Percentiles rank a stretch among this genome's conserved stretches.
These are phyloP conservation scores for Xylaria intraflava DNA, from an alignment of 495 filamentous ascomycete species.

Conservation along the genomic window DNA sequence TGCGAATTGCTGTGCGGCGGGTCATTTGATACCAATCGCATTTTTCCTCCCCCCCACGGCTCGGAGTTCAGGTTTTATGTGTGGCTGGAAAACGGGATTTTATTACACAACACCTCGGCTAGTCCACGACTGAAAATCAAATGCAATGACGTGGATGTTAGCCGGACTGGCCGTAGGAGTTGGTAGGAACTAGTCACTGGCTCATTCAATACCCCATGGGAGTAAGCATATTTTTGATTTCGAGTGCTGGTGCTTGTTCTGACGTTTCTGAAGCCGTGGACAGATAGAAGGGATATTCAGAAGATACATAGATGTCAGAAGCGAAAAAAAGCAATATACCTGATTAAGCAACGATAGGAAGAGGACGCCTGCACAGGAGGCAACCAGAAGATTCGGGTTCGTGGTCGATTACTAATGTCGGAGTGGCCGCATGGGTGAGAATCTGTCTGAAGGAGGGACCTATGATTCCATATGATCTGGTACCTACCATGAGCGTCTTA, in stretches of 20 bases:
- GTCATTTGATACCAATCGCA: conserved; percentile 7
- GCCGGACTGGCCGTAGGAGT: background rate
- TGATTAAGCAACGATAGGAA: background rate
- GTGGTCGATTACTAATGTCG: too few relatives aligned
- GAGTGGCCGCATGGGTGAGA: too few relatives aligned
- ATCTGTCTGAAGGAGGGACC: too few relatives aligned
- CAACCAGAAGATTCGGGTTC: too few relatives aligned
- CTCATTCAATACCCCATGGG: conserved; percentile 12
- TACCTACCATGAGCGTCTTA: too few relatives aligned
- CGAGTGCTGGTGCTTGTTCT: background rate
- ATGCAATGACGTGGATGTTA: background rate
- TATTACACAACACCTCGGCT: background rate
- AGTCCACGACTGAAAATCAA: background rate
- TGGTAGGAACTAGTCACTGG: conserved; percentile 3
- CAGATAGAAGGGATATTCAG: background rate
- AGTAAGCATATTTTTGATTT: conserved; percentile 7
- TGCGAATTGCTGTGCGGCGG: conserved; percentile 1
- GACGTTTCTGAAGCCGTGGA: conserved; percentile 3
- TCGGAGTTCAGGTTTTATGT: conserved; percentile 11
- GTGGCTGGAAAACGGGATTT: conserved; percentile 4
- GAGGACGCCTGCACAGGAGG: background rate
- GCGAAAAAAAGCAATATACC: background rate
- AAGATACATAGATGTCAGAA: background rate
- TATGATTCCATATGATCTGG: too few relatives aligned
- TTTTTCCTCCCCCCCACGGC: background rate